phyloP scores from a whole-genome alignment of 495 filamentous ascomycete species.

The Hyphodiscus hymeniophilus region DNA sequence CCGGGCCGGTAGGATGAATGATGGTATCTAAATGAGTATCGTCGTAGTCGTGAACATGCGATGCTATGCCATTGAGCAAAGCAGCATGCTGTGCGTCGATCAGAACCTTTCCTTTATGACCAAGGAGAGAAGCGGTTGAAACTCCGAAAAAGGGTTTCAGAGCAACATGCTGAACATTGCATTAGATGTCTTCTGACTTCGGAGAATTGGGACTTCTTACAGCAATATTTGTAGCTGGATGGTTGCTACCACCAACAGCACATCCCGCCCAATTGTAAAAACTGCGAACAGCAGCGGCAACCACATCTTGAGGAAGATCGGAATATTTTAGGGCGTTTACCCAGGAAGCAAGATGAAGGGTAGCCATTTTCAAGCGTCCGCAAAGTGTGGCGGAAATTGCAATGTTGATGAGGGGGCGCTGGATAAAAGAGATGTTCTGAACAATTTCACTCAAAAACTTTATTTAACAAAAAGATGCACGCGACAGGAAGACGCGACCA shows the following conservation, averaged over 20 bases:
- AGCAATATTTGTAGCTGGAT: constrained; percentile 40
- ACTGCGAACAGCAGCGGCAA: constrained; percentile 27
- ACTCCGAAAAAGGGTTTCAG: constrained; percentile 37
- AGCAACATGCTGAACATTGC: constrained; percentile 19
- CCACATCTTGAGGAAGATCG: constrained; percentile 25
- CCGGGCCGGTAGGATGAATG: constrained; percentile 45
- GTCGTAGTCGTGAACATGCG: constrained; percentile 49
- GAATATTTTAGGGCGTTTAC: constrained; percentile 28
- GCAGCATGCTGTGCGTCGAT: constrained; percentile 44
- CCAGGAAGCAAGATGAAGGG: constrained; percentile 31
- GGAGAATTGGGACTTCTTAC: constrained; percentile 3
- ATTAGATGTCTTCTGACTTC: neutral
- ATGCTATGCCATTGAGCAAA: constrained; percentile 45
- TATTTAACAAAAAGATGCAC: too few relatives aligned
- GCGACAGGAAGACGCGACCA: too few relatives aligned
- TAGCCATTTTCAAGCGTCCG: constrained; percentile 34
- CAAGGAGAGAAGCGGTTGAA: constrained; percentile 35
- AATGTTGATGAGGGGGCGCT: too few relatives aligned
- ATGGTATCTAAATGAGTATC: constrained; percentile 49
- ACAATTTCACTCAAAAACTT: too few relatives aligned
- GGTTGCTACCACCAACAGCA: constrained; percentile 37
- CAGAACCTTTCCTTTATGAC: constrained; percentile 21
- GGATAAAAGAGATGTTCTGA: too few relatives aligned
- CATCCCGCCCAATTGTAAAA: constrained; percentile 49
- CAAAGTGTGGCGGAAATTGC: too few relatives aligned